phyloP scores from a whole-genome alignment of 768 basidiomycete species.

The Russula griseocarnosa region DNA sequence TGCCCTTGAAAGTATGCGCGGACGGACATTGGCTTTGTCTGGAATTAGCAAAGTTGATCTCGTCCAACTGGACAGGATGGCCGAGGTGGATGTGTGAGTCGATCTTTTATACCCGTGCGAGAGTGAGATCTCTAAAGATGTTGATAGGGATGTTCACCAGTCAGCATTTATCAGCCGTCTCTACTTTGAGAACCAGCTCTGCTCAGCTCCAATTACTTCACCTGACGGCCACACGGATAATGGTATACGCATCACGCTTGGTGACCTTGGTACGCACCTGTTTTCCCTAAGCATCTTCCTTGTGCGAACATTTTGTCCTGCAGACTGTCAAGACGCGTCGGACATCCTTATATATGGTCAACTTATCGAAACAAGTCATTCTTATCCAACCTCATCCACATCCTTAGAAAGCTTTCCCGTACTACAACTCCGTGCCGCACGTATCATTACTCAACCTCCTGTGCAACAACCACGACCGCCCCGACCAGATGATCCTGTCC shows the following conservation, averaged over 20 bases:
- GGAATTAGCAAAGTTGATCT: slow-evolving; percentile 51
- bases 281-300: background rate
- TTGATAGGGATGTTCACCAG: slow-evolving; percentile 64
- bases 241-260: slow-evolving; percentile 65
- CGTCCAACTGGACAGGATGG: slow-evolving; percentile 57
- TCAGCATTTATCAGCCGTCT: slow-evolving; percentile 54
- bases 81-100: slow-evolving; percentile 48
- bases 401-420: slow-evolving; percentile 32
- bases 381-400: slow-evolving; percentile 20
- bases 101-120: background rate
- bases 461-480: slow-evolving; percentile 42
- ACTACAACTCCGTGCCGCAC: slow-evolving; percentile 53
- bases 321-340: slow-evolving; percentile 67
- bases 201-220: slow-evolving; percentile 42
- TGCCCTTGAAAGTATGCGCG: slow-evolving; percentile 77
- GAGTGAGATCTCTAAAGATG: slow-evolving; percentile 1
- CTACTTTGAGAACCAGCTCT: slow-evolving; percentile 71
- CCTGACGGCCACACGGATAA: slow-evolving; percentile 42
- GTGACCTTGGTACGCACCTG: slow-evolving; percentile 55
- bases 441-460: slow-evolving; percentile 46
- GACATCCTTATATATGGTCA: slow-evolving; percentile 57
- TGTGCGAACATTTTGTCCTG: background rate
- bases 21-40: slow-evolving; percentile 56
- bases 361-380: slow-evolving; percentile 28
- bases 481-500: slow-evolving; percentile 76